Base-by-base conservation (phyloP, 768 basidiomycete genomes). In the Mycena leptocephala region DNA sequence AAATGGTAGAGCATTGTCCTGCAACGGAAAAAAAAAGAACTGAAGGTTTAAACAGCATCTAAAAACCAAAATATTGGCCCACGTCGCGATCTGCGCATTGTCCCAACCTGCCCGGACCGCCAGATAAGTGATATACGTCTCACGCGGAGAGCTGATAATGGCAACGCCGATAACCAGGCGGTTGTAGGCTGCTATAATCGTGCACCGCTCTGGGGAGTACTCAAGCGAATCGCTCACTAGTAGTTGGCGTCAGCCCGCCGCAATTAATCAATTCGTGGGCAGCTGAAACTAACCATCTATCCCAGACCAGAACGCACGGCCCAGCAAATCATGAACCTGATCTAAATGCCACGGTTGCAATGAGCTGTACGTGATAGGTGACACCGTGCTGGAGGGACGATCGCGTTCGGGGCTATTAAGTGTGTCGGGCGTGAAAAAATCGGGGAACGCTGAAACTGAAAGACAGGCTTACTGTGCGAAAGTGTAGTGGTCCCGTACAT, bases 101-200 rank as follows among this genome's bases (percentile, higher is more conserved):
- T 96, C 94, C 95, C 95, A 96, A 13, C 95, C 95, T 22, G 92
- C 87, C 79, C 89, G 92, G 63, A 96, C 95, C 46, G 89, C 93
- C 20, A 96, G 88, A 76, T 95, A 96, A 24, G 95, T 95, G 67
- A 96, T 95, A 79, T 96, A 96, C 4, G 94, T 93, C 81, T 95
- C 94, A 62, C 90, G 90, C 0, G 95, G 95, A 28, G 94, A 95
- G 82, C 93, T 95, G 73, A 96, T 84, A 74, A 96, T 90, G 16
- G 93, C 94, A 22, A 91, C 90, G 20, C 95, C 95, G 10, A 96
- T 89, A 7, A 96, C 94, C 14, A 95, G 86, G 62, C 85, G 84
- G 72, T 92, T 93, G 84, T 95, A 95, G 72, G 87, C 88, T 5
- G 94, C 95, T 32, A 96, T 86, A n/a, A 96, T 88, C 0, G 95